Evolutionary conservation across 2,329 filamentous ascomycete species (phyloP), one percentile per base, ranked within the genome.

Genomic region (Neofusicoccum kwambonambiense): DNA sequence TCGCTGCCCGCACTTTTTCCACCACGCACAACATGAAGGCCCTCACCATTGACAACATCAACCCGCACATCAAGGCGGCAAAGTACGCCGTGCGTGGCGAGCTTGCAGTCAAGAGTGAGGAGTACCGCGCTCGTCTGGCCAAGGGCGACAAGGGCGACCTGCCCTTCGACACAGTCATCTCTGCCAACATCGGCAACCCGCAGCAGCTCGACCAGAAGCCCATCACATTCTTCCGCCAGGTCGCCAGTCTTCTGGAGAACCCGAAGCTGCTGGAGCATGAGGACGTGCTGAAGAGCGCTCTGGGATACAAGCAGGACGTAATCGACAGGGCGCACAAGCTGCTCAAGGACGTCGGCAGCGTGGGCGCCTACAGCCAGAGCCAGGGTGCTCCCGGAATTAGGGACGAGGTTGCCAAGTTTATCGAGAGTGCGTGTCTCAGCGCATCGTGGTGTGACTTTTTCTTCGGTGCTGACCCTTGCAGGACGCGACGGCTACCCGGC

Each of bases 151-250:
- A 85, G 71, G 84, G 80, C 77, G 75, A 80, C 74, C 84, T 98
- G 58, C 94, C 95, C 56, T 99, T 99, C 79, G 84, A 91, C 72
- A 86, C 92, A 66, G 89, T 99, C 79, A 94, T 99, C 81, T 93
- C 91, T 68, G 95, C 95, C 80, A 99, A 99, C 82, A 99, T 99
- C 75, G 95, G 95, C 75, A 99, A 99, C 83, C 95, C 95, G 3
- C 95, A 99, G 81, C 95, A 99, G 81, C 88, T 99, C 68, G 95
- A 97, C 81, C 95, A 99, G 85, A 96, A 98, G 84, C 95, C 95
- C 74, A 94, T 99, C 74, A 99, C 95, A 71, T 99, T 97, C 85
- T 97, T 99, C 87, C 89, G 95, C 71, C 94, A 99, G 82, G 95
- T 99, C 34, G 86, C 95, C 73, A 96, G 92, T 80, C 79, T 99